Base-by-base conservation (phyloP, 2,329 filamentous ascomycete species). In the Microdochium nivale region DNA sequence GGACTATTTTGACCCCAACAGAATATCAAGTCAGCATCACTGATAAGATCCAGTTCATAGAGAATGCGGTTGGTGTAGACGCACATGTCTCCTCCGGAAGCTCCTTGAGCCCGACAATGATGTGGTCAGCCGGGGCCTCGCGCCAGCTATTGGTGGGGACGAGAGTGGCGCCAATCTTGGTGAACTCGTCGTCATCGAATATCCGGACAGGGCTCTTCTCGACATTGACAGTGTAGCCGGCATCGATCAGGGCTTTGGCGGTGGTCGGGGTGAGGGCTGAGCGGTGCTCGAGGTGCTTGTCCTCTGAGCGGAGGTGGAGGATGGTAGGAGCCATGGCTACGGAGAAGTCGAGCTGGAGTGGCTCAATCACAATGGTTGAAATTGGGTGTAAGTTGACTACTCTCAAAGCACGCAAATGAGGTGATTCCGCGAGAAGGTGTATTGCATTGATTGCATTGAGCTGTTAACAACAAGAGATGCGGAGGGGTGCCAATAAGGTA, bases 31-130 rank as follows among this genome's bases (percentile, higher is more conserved):
- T 25, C n/a, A n/a, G 23, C 10, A 2, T 50, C n/a, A 23, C 19
- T 11, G 16, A 7, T 44, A 4, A 24, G n/a, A n/a, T 3, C 16
- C 40, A 11, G 4, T 44, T 3, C 16, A 21, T 16, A 13, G 5
- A 21, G 8, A 24, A 3, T 7, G 23, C 19, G 19, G n/a, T 7
- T 23, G 40, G n/a, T 21, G 8, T 19, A 55, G 52, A 65, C 69
- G 64, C 70, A 79, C 76, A 83, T 54, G 81, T 78, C 63, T 88
- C 84, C 60, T 86, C 84, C 24, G 83, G 83, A 11, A 91, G 77
- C 71, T 90, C 87, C 77, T 91, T 91, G 54, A 91, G 76, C 40
- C 87, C 87, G 53, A 90, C 70, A 54, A 91, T 83, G 61, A 90
- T 81, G 63, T 87, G 77, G 55, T 87, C 83, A 57, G 74, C 70